Base-by-base conservation (phyloP, 345 rosid genomes). In the Arabidopsis arenosa region DNA sequence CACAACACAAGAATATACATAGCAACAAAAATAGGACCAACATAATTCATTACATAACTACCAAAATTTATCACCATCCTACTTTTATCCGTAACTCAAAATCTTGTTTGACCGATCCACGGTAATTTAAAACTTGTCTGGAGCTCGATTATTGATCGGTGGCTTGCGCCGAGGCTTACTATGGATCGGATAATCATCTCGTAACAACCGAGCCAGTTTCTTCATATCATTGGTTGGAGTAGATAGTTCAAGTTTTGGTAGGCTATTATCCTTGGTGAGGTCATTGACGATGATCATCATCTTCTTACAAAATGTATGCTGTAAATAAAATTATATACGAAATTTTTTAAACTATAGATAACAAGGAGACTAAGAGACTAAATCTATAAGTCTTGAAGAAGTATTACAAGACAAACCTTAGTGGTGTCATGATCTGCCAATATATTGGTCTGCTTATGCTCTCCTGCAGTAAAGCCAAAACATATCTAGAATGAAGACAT, bases 401-500 rank as follows among this genome's bases (percentile, higher is more conserved):
- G 30, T 48, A 54, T 73, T 55, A 74, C 48, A 55, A 74, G 65
- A 74, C 57, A 65, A 65, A 74, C 72, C 72, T 74, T 65, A n/a
- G 70, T 64, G 63, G 57, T 55, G 72, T 54, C 71, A 73, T 21
- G 57, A 65, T 55, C 57, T 64, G 0, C 49, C 37, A 73, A 41
- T 43, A 14, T 45, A 55, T 44, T 64, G 40, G 33, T 65, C 66
- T 21, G 39, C 41, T 65, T 65, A n/a, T 56, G 58, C 39, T 56
- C 49, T 74, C 58, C 51, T 74, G 66, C 33, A 74, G 14, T 35
- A 65, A 56, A 74, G 40, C 49, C 51, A 74, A 63, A 65, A 74
- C 64, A 56, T 56, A 65, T 65, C 37, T 54, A 44, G 47, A 44
- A 74, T 65, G 63, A 53, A 74, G 40, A 33, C 72, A 32, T 74